A percentile compares a stretch with the other conserved stretches of the same genome.
Conservation (phyloP, 768 basidiomycete species). For the Collybiopsis luxurians region DNA sequence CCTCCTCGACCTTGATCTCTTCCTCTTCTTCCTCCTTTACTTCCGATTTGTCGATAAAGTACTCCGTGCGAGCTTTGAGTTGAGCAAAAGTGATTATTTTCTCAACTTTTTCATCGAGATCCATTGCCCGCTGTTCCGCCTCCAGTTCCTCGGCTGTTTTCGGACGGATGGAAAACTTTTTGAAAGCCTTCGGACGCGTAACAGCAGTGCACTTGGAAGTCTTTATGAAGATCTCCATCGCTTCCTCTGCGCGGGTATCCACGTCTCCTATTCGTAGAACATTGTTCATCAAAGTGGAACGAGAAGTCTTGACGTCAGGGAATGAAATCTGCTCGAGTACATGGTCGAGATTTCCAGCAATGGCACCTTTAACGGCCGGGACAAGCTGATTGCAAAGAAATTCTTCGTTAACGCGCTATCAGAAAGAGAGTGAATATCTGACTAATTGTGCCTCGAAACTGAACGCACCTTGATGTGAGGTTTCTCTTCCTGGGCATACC, state of each 20-base stretch:
- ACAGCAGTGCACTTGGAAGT: constrained; percentile 78
- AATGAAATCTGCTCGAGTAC: constrained; percentile 59
- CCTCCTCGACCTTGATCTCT: constrained; percentile 23
- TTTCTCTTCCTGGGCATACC: constrained; percentile 67
- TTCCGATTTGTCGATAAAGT: constrained; percentile 30
- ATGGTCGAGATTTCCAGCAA: constrained; percentile 57
- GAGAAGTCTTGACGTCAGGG: constrained; percentile 66
- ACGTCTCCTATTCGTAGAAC: constrained; percentile 78
- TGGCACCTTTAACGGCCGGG: constrained; percentile 43
- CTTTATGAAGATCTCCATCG: constrained; percentile 71
- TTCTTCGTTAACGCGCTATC: constrained; percentile 73
- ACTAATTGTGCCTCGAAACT: background rate
- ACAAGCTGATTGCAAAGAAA: constrained; percentile 55
- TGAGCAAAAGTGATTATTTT: constrained; percentile 36
- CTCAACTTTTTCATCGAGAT: constrained; percentile 24
- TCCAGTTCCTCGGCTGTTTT: constrained; percentile 29
- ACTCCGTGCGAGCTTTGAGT: constrained; percentile 27
- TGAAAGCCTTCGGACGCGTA: constrained; percentile 71
- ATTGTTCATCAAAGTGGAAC: constrained; percentile 63
- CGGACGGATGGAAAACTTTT: constrained; percentile 59
- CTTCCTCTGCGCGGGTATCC: constrained; percentile 61
- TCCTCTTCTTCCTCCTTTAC: constrained; percentile 27
- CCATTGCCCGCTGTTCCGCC: constrained; percentile 33
- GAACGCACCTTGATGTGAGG: constrained; percentile 62
- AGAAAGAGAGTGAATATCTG: background rate